phyloP scores from a whole-genome alignment of 768 basidiomycete species.

The Naematelia encephala region DNA sequence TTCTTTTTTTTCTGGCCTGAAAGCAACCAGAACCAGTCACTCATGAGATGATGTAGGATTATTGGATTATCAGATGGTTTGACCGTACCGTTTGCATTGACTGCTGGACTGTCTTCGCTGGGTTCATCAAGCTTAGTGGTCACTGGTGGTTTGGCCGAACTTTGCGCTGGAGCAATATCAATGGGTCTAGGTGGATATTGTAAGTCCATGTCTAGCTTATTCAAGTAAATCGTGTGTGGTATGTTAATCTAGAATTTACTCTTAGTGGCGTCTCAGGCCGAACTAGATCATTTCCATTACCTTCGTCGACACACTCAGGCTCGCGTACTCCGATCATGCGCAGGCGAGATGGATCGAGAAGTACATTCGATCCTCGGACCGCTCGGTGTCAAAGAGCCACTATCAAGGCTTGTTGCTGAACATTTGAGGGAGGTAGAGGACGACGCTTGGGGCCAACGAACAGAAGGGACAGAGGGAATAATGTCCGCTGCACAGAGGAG shows the following conservation, averaged over 20 bases:
- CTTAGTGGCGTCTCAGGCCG: conserved; percentile 84
- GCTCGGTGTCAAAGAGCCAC: conserved; percentile 79
- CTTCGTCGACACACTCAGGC: conserved; percentile 68
- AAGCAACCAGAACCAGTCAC: too few species aligned
- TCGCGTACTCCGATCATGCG: conserved; percentile 82
- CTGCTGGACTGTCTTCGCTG: conserved; percentile 61
- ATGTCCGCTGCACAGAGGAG: conserved; percentile 5
- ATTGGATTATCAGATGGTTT: conserved; percentile 50
- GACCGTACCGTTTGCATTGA: conserved; percentile 50
- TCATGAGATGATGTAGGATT: too few species aligned
- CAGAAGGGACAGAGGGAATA: conserved; percentile 48
- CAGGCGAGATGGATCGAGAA: conserved; percentile 94
- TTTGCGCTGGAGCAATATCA: conserved; percentile 91
- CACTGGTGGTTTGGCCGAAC: conserved; percentile 88
- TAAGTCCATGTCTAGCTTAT: too few species aligned
- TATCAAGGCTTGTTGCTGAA: conserved; percentile 73
- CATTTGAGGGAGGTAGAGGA: conserved; percentile 58
- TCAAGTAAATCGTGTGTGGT: too few species aligned
- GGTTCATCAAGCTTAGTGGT: conserved; percentile 89
- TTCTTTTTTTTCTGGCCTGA: not conserved
- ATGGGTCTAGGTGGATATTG: conserved; percentile 96
- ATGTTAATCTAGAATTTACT: too few species aligned
- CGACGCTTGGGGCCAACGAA: conserved; percentile 26
- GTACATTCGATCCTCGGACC: conserved; percentile 82
- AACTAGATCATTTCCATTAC: conserved; percentile 90